Evolutionary conservation across 306 rosid genomes (phyloP).

Genomic region (Rosa multiflora): DNA sequence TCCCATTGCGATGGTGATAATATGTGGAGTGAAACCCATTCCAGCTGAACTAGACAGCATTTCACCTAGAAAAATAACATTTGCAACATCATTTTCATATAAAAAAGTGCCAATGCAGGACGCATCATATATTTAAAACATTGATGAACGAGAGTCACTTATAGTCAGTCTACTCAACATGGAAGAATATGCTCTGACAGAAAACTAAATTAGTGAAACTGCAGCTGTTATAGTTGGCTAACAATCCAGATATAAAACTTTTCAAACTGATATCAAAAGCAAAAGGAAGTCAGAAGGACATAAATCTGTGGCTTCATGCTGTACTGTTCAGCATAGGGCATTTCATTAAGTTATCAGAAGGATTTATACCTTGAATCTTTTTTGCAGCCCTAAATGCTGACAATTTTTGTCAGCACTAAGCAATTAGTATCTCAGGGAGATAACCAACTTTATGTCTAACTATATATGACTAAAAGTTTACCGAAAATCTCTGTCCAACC

Average conservation of each 20-base stretch:
- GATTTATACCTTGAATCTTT: not conserved
- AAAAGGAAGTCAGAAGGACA: not conserved
- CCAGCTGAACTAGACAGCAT: constrained; percentile 87
- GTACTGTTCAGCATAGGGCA: not conserved
- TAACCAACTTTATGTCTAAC: not conserved
- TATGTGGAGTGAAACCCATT: constrained; percentile 88
- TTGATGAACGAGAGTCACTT: not conserved
- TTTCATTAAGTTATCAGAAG: not conserved
- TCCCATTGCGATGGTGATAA: constrained; percentile 79
- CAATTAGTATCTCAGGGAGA: not conserved
- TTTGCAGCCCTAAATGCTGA: not conserved
- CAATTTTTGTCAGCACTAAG: not conserved
- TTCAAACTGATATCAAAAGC: not conserved
- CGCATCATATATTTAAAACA: constrained; percentile 8
- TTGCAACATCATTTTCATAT: constrained; percentile 28
- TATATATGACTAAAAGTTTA: not conserved
- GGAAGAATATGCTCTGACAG: constrained; percentile 1
- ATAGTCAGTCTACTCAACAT: not conserved
- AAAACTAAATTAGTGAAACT: constrained; percentile 18
- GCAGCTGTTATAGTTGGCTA: constrained; percentile 3
- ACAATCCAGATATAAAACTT: not conserved
- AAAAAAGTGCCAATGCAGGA: constrained; percentile 11
- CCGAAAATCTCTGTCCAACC: not conserved
- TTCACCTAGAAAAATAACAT: constrained; percentile 56
- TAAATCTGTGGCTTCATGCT: constrained; percentile 1